Evolutionary conservation across 2,329 filamentous ascomycete genomes (phyloP).

Genomic region (Stagonosporopsis vannaccii): DNA sequence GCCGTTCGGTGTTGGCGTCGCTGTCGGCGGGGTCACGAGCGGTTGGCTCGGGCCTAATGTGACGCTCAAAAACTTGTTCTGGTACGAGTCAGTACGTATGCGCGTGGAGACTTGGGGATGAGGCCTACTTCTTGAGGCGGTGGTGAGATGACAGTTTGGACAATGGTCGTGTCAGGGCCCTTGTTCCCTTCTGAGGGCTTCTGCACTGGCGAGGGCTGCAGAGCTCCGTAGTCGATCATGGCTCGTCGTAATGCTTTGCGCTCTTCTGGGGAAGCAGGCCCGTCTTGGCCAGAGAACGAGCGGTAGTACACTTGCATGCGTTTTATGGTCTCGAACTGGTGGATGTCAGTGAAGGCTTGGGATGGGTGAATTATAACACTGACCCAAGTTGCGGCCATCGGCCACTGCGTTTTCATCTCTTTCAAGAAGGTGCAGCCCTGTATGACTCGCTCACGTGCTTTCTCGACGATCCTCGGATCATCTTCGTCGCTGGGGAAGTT

Average conservation of each 20-base stretch:
- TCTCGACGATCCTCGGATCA: conserved; percentile 42
- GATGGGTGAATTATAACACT: background rate
- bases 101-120: background rate
- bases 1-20: conserved; percentile 35
- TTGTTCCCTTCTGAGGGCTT: conserved; percentile 36
- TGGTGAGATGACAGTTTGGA: conserved; percentile 19
- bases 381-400: conserved; percentile 52
- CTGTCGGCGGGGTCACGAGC: conserved; percentile 27
- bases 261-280: conserved; percentile 47
- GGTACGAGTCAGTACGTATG: background rate
- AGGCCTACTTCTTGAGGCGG: conserved; percentile 9
- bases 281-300: conserved; percentile 44
- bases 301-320: conserved; percentile 53
- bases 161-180: conserved; percentile 22
- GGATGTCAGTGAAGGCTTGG: conserved; percentile 4
- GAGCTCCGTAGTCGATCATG: conserved; percentile 52
- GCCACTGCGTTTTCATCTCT: conserved; percentile 53
- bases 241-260: conserved; percentile 47
- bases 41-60: conserved; percentile 7
- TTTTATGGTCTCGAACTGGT: conserved; percentile 51
- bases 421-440: conserved; percentile 49
- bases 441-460: conserved; percentile 45
- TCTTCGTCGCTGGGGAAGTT: conserved; percentile 49
- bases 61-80: conserved; percentile 17
- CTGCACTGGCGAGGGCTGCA: conserved; percentile 50